These are phyloP conservation scores for Lagenaria siceraria DNA, from an alignment of 306 rosid species.

Conservation along the genomic window DNA sequence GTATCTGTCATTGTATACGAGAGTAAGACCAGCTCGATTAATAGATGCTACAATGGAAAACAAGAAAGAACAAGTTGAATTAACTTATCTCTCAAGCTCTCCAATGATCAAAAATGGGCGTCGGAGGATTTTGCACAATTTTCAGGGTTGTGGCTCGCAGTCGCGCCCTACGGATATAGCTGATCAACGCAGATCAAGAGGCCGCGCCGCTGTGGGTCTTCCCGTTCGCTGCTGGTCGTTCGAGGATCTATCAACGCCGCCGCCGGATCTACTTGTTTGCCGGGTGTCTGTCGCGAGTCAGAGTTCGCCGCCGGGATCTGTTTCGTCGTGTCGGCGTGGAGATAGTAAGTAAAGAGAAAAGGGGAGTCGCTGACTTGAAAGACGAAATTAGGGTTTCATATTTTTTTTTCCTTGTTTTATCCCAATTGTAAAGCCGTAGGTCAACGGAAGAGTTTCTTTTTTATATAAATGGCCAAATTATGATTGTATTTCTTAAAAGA, in stretches of 20 bases:
- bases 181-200: not conserved
- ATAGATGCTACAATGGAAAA: not conserved
- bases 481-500: too few species aligned
- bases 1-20: slow-evolving; percentile 22
- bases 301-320: not conserved
- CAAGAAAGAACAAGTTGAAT: not conserved
- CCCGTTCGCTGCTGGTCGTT: not conserved
- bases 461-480: too few species aligned
- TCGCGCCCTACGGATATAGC: not conserved
- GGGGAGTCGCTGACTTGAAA: too few species aligned
- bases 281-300: not conserved
- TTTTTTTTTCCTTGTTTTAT: too few species aligned
- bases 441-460: too few species aligned
- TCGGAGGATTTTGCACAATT: not conserved
- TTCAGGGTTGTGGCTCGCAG: not conserved
- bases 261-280: not conserved
- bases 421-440: too few species aligned
- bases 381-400: too few species aligned
- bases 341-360: too few species aligned
- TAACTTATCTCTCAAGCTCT: not conserved
- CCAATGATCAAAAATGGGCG: not conserved
- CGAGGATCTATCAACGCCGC: not conserved
- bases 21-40: not conserved
- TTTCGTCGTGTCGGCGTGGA: not conserved
- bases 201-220: not conserved